phyloP scores from a whole-genome alignment of 768 basidiomycete genomes.

The Strobilomyces confusus region DNA sequence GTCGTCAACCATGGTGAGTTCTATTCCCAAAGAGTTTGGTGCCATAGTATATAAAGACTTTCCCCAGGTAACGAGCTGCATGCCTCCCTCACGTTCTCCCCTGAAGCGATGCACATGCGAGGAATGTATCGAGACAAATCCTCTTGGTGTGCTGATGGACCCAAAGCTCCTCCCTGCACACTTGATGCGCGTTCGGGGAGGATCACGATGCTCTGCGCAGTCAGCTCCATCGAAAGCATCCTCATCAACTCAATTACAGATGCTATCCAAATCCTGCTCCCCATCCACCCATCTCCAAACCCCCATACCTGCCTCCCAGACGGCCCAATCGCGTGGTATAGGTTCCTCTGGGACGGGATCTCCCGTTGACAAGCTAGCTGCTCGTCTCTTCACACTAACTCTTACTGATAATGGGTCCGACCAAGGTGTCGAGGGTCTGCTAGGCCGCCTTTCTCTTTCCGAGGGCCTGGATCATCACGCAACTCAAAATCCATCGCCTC shows the following conservation, averaged over 20 bases:
- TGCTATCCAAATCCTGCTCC: too few species aligned
- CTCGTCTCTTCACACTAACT: background rate
- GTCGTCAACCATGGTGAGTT: too few species aligned
- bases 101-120: background rate
- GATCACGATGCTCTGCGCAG: background rate
- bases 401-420: background rate
- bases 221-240: background rate
- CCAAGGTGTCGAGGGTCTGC: too few species aligned
- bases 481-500: too few species aligned
- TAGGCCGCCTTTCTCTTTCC: background rate
- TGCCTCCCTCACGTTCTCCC: background rate
- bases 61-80: background rate
- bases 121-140: background rate
- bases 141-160: background rate
- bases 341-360: background rate
- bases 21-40: too few species aligned
- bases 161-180: background rate
- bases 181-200: background rate
- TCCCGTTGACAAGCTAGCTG: background rate
- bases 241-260: too few species aligned
- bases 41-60: too few species aligned
- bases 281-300: too few species aligned
- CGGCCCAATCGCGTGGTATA: too few species aligned
- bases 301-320: too few species aligned
- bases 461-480: too few species aligned